Base-by-base conservation (phyloP, 2,329 filamentous ascomycete species). In the Aspergillus niger region DNA sequence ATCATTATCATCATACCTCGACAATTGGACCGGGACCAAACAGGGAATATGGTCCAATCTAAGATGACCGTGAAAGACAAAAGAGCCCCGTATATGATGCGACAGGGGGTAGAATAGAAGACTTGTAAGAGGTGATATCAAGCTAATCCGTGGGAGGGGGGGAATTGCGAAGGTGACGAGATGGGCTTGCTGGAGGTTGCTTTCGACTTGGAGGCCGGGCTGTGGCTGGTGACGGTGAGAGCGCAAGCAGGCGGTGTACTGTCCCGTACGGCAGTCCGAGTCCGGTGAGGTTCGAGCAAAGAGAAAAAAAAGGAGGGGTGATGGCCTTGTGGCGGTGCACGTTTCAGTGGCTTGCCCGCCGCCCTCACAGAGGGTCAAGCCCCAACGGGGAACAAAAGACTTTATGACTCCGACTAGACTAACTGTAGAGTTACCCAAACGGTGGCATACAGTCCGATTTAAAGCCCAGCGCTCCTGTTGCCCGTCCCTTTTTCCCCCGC, bases 291-390 rank as follows among this genome's bases (percentile, higher is more conserved):
- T 32, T 15, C 61, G 65, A 8, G 8, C 26, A 32, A 24, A 38
- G 3, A 30, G 36, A 13, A 24, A 30, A 30, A 22, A 28, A 59
- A 64, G 63, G 70, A 70, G 67, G 66, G 68, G 67, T 66, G 63
- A 60, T 58, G n/a, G 36, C 1, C 26, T 13, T 64, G 72, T 74
- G 72, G 71, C 70, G 69, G 72, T 74, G 69, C 60, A 17, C 62
- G 20, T 6, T 24, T 20, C 41, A 50, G 65, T 72, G 71, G 69
- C 71, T 72, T 20, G 39, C 10, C 22, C 22, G 38, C 39, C 39
- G 51, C 41, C 26, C 26, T 50, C 56, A 39, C 41, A 50, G 54
- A 66, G 63, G 64, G 65, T 66, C 65, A 67, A 66, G 65, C 65
- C 65, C 65, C 65, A 60, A 57, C 52, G 47, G 15, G 51, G 49